phyloP scores from a whole-genome alignment of 139 green algal genomes.

The Picocystis salinarum region DNA sequence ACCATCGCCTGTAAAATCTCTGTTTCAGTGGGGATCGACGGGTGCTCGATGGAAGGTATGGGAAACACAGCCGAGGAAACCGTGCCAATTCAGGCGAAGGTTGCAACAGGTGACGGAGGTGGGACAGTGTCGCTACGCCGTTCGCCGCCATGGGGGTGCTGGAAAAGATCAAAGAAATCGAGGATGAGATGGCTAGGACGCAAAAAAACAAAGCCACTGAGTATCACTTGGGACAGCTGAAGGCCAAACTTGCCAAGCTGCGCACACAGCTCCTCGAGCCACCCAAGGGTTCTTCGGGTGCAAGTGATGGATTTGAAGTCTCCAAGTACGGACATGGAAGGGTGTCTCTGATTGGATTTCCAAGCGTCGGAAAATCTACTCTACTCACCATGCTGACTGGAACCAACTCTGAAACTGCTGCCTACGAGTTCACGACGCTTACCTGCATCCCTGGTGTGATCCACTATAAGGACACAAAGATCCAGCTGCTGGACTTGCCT shows the following conservation, averaged over 20 bases:
- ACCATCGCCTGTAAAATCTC: too few species aligned
- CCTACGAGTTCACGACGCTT: constrained; percentile 98
- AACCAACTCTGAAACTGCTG: constrained; percentile 63
- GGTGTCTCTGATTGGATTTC: constrained; percentile 60
- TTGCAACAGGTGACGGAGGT: too few species aligned
- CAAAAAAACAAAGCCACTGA: constrained; percentile 97
- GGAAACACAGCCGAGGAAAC: too few species aligned
- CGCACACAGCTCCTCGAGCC: constrained; percentile 83
- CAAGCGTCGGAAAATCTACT: constrained; percentile 95
- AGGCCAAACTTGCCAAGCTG: constrained; percentile 91
- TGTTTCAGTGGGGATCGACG: too few species aligned
- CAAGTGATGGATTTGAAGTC: constrained; percentile 89
- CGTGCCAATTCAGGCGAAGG: too few species aligned
- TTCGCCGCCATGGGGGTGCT: constrained; percentile 34
- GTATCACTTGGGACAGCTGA: constrained; percentile 90
- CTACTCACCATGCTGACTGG: constrained; percentile 77
- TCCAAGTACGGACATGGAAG: constrained; percentile 88
- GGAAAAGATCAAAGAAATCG: constrained; percentile 82
- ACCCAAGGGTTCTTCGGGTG: too few species aligned
- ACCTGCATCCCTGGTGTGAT: constrained; percentile 95
- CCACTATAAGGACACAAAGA: constrained; percentile 99
- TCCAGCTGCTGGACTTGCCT: constrained; percentile 95
- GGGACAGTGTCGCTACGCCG: too few species aligned
- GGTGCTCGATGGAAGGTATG: too few species aligned
- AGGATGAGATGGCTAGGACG: constrained; percentile 86